Conservation (phyloP, 2,329 filamentous ascomycete genomes). For the Sarocladiaceae sp. region DNA sequence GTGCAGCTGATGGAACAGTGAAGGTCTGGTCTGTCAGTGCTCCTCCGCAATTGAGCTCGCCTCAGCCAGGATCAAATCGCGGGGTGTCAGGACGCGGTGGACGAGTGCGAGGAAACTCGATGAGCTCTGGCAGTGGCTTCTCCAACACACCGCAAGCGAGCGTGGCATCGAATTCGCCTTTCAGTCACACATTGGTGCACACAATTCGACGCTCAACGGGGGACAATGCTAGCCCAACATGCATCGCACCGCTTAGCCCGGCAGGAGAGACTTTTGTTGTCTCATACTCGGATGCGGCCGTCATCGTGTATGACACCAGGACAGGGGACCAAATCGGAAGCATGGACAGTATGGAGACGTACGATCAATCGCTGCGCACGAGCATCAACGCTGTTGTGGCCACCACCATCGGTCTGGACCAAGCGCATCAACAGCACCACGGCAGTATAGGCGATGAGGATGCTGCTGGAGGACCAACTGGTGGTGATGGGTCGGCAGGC, state of each 20-base stretch:
- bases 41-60: constrained; percentile 78
- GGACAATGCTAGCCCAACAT: constrained; percentile 71
- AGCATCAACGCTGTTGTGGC: constrained; percentile 90
- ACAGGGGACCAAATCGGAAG: constrained; percentile 85
- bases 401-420: constrained; percentile 76
- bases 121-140: constrained; percentile 90
- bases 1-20: constrained; percentile 83
- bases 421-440: constrained; percentile 43
- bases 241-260: constrained; percentile 80
- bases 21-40: constrained; percentile 93
- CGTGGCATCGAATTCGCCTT: constrained; percentile 76
- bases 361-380: constrained; percentile 70
- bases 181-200: constrained; percentile 82
- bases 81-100: constrained; percentile 55
- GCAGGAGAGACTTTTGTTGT: constrained; percentile 88
- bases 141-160: constrained; percentile 85
- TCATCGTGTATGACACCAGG: constrained; percentile 86
- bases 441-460: constrained; percentile 66
- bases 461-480: constrained; percentile 71
- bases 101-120: constrained; percentile 81
- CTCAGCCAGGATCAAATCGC: constrained; percentile 60
- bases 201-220: constrained; percentile 68
- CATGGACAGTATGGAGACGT: constrained; percentile 93
- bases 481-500: constrained; percentile 57
- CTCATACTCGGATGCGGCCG: constrained; percentile 82